Base-by-base conservation (phyloP, 495 filamentous ascomycete species). In the Aspergillus affinis region DNA sequence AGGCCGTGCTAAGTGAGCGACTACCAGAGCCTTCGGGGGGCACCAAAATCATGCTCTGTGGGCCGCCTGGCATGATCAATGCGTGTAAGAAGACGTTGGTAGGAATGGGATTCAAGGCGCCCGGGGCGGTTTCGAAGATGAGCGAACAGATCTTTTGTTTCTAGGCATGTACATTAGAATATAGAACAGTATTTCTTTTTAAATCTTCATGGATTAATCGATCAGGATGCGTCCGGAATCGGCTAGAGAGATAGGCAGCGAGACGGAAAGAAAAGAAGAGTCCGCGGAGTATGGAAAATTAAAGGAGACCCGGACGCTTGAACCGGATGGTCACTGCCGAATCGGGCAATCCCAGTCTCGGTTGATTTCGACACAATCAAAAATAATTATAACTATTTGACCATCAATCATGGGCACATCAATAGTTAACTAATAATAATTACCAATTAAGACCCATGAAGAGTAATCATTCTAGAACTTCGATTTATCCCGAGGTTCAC, bases 121-220 rank as follows among this genome's bases (percentile, higher is more conserved):
- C 75, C 20, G 72, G 75, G 13, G 54, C 68, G 1, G 71, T 78
- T 6, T 51, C 63, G 17, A 78, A 74, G 66, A 72, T 75, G 68
- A 70, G 52, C 12, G 75, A 78, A 57, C 69, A 76, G 47, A 63
- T 78, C 9, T 78, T 78, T 57, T 73, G 65, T 62, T 76, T 68
- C 62, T 74, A 69, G 61, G 23, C 36, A 41, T 41, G 36, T 13
- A 41, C 29, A 32, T 1, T 32, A 41, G 36, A 4, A 10, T 41
- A 15, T 1, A 41, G 9, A 15, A 41, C 7, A 32, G 29, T 32
- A 10, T 1, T 7, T 32, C 29, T 32, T 32, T 32, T 32, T 32
- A 1, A 6, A 8, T 32, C 6, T 4, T 8, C 6, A 32, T 32
- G 10, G 10, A 32, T 32, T 8, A 32, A 32, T 32, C 10, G 6